Evolutionary conservation across 768 basidiomycete species (phyloP).

Genomic region (Terana coerulea): DNA sequence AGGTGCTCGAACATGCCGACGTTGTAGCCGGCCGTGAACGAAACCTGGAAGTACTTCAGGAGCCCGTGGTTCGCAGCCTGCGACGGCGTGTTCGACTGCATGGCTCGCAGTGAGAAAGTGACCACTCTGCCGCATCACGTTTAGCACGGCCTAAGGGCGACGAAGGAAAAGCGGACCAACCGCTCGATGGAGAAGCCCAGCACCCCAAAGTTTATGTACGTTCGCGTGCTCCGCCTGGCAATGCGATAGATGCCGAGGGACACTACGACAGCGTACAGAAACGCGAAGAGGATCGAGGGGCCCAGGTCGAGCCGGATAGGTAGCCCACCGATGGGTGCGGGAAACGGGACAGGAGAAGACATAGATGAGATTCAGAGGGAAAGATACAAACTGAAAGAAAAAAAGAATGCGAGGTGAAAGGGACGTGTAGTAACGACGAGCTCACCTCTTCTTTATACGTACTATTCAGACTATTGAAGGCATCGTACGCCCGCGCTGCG

Average conservation of each 20-base stretch:
- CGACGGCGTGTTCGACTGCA: constrained; percentile 7
- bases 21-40: constrained; percentile 4
- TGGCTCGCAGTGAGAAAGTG: not conserved
- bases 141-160: too few species aligned
- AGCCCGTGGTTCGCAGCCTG: constrained; percentile 1
- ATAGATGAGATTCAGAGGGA: not conserved
- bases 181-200: constrained; percentile 17
- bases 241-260: constrained; percentile 17
- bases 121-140: not conserved
- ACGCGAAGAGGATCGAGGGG: constrained; percentile 23
- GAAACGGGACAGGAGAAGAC: not conserved
- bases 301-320: constrained; percentile 17
- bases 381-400: not conserved
- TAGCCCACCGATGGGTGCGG: constrained; percentile 9
- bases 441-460: not conserved
- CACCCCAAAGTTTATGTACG: constrained; percentile 12
- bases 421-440: too few species aligned
- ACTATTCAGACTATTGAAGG: not conserved
- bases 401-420: too few species aligned
- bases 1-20: not conserved
- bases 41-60: constrained; percentile 10
- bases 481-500: not conserved
- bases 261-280: constrained; percentile 16
- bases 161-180: constrained; percentile 8
- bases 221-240: constrained; percentile 10